Conservation (phyloP, 768 basidiomycete species). For the Wakefieldia striispora region DNA sequence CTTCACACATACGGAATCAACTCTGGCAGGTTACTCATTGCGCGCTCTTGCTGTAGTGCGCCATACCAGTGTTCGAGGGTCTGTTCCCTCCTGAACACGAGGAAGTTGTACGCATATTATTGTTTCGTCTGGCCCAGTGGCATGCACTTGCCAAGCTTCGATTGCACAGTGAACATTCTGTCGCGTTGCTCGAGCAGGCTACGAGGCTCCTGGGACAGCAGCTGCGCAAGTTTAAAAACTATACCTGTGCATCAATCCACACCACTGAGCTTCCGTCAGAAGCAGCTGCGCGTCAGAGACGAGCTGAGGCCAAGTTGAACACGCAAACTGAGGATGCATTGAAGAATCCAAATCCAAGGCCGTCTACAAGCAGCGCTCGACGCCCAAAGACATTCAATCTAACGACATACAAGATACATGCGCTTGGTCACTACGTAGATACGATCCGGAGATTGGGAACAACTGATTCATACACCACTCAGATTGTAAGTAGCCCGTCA, state of each 20-base stretch:
- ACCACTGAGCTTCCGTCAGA: not conserved
- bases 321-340: too few relatives aligned
- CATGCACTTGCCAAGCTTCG: constrained; percentile 1
- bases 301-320: not conserved
- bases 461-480: not conserved
- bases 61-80: constrained; percentile 38
- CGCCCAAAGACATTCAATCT: not conserved
- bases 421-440: not conserved
- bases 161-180: constrained; percentile 25
- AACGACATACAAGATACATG: not conserved
- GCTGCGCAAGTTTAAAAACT: not conserved
- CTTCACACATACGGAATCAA: too few relatives aligned
- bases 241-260: not conserved
- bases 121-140: constrained; percentile 14
- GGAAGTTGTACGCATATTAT: constrained; percentile 13
- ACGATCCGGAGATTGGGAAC: not conserved
- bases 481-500: not conserved
- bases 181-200: not conserved
- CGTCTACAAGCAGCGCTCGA: too few relatives aligned
- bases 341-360: too few relatives aligned
- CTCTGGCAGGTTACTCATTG: too few relatives aligned
- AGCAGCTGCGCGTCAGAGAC: not conserved
- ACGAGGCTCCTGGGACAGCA: not conserved
- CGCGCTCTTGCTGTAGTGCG: constrained; percentile 34
- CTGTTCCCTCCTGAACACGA: constrained; percentile 31